Percentiles rank a stretch among this genome's conserved stretches.
phyloP scores from a whole-genome alignment of 2,329 filamentous ascomycete species.

The Monosporascus sp. region DNA sequence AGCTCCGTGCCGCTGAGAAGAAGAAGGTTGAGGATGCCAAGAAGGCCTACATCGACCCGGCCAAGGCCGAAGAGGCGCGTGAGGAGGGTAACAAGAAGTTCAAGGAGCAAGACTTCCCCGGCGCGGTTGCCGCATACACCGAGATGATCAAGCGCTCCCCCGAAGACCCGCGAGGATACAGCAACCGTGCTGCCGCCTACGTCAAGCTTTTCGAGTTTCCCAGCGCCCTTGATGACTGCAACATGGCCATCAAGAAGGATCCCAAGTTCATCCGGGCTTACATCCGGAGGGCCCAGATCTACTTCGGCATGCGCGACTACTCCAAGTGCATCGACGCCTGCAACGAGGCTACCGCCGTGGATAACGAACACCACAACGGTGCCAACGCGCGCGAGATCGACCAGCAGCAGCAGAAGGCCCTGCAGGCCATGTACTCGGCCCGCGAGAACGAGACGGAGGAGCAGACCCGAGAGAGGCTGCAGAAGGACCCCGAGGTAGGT shows the following conservation, averaged over 20 bases:
- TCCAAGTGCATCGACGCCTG: conserved; percentile 90
- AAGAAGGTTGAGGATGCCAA: conserved; percentile 71
- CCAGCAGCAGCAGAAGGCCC: conserved; percentile 86
- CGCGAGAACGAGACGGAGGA: conserved; percentile 94
- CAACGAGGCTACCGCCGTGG: conserved; percentile 71
- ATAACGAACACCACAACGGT: conserved; percentile 60
- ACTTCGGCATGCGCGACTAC: conserved; percentile 97
- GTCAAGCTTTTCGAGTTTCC: conserved; percentile 97
- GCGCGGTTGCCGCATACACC: conserved; percentile 84
- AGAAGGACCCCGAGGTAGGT: conserved; percentile 83
- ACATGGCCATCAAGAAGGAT: conserved; percentile 85
- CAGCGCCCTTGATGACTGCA: conserved; percentile 86
- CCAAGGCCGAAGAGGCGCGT: conserved; percentile 90
- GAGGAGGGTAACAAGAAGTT: conserved; percentile 95
- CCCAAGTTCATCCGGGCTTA: conserved; percentile 92
- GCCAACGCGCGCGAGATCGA: conserved; percentile 91
- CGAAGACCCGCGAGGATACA: conserved; percentile 88
- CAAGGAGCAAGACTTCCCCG: conserved; percentile 94
- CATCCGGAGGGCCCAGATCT: conserved; percentile 91
- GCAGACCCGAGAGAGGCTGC: conserved; percentile 86
- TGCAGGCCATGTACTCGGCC: conserved; percentile 82
- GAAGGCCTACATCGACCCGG: conserved; percentile 80
- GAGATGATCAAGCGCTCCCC: conserved; percentile 98
- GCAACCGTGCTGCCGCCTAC: conserved; percentile 93
- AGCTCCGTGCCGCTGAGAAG: conserved; percentile 88